A percentile compares a stretch with the other conserved stretches of the same genome.
Evolutionary conservation across 495 filamentous ascomycete species (phyloP).

Genomic region (Oleoguttula mirabilis): DNA sequence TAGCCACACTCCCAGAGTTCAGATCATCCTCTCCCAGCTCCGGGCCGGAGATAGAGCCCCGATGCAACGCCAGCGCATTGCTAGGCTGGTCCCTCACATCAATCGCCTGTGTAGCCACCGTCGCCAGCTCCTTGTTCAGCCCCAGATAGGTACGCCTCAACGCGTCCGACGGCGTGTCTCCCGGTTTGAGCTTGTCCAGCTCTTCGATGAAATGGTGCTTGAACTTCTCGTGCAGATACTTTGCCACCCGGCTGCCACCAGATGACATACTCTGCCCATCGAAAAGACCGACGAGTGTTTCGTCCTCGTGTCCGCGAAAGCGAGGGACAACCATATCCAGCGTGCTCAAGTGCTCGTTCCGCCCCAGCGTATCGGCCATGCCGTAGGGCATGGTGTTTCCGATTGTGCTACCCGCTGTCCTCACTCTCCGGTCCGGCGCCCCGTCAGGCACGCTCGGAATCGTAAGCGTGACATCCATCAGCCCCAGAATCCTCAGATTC

Average conservation of each 20-base stretch:
- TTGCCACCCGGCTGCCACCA: slow-evolving; percentile 87
- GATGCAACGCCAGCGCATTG: slow-evolving; percentile 46
- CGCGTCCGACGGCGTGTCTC: slow-evolving; percentile 69
- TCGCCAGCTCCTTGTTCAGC: slow-evolving; percentile 88
- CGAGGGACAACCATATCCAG: slow-evolving; percentile 93
- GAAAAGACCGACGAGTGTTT: slow-evolving; percentile 86
- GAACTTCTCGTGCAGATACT: slow-evolving; percentile 92
- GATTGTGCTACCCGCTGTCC: slow-evolving; percentile 86
- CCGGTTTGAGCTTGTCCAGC: slow-evolving; percentile 49
- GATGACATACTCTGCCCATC: slow-evolving; percentile 77
- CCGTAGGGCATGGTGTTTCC: slow-evolving; percentile 73
- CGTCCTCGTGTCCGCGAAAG: slow-evolving; percentile 80
- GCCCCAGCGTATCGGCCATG: slow-evolving; percentile 94
- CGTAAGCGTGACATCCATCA: slow-evolving; percentile 96
- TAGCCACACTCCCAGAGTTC: slow-evolving; percentile 79
- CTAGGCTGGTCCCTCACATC: slow-evolving; percentile 50
- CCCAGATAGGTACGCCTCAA: slow-evolving; percentile 74
- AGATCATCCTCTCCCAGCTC: slow-evolving; percentile 79
- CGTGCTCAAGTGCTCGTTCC: slow-evolving; percentile 89
- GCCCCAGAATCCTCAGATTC: slow-evolving; percentile 77
- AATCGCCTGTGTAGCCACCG: slow-evolving; percentile 66
- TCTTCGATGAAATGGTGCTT: slow-evolving; percentile 71
- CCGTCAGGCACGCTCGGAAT: slow-evolving; percentile 88
- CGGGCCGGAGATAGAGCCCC: slow-evolving; percentile 55
- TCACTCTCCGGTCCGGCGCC: slow-evolving; percentile 85